phyloP scores from a whole-genome alignment of 805 yeast genomes.

The Naumovozyma baii region DNA sequence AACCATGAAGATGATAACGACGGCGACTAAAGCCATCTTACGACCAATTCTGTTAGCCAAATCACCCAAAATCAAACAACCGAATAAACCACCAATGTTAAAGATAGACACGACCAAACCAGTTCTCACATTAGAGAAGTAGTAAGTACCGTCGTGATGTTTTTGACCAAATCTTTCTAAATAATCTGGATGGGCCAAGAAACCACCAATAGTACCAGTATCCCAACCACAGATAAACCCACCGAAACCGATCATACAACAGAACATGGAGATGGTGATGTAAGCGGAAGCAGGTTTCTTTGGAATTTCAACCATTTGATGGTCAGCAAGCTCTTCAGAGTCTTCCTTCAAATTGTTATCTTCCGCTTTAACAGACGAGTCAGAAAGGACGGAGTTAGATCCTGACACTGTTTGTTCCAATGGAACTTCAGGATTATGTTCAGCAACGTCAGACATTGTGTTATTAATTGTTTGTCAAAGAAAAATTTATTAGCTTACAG shows the following conservation, averaged over 20 bases:
- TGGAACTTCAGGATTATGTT: neutral
- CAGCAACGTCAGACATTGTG: conserved; percentile 1
- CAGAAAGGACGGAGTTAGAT: conserved; percentile 3
- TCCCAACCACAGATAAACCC: conserved; percentile 68
- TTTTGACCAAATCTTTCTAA: conserved; percentile 41
- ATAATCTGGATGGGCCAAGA: conserved; percentile 51
- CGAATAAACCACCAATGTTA: conserved; percentile 61
- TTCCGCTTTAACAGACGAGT: conserved; percentile 2
- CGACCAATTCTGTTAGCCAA: conserved; percentile 57
- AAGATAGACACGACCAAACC: conserved; percentile 47
- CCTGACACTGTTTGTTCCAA: neutral
- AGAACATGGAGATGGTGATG: conserved; percentile 13
- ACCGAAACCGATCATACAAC: conserved; percentile 45
- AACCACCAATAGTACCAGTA: conserved; percentile 67
- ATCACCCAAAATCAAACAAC: conserved; percentile 64
- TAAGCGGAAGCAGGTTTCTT: conserved; percentile 9
- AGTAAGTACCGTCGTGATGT: conserved; percentile 31
- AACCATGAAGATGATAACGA: conserved; percentile 47
- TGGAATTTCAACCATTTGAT: conserved; percentile 2
- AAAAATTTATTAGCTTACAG: no score
- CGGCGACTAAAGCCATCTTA: conserved; percentile 52
- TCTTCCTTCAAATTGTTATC: conserved; percentile 1
- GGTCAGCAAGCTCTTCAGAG: neutral
- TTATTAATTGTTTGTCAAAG: neutral
- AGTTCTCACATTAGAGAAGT: conserved; percentile 36